Conservation (phyloP, 495 filamentous ascomycete species). For the Schizothecium vesticola region DNA sequence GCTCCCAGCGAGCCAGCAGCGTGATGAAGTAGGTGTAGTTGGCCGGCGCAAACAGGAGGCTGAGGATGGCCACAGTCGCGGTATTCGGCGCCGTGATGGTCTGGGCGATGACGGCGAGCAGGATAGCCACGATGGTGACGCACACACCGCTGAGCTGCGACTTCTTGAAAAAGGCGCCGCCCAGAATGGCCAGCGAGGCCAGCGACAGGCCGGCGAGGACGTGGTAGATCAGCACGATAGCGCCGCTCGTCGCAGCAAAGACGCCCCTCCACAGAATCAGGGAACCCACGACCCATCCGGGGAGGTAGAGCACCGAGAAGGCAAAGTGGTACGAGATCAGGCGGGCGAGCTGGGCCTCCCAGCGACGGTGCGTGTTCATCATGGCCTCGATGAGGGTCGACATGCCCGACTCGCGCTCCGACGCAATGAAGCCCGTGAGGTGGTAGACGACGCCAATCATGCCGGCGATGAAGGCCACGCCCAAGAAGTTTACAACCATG, state of each 20-base stretch:
- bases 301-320: conserved; percentile 62
- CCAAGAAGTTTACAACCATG: conserved; percentile 61
- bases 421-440: conserved; percentile 67
- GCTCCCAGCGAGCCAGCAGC: conserved; percentile 62
- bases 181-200: conserved; percentile 63
- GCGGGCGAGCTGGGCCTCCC: conserved; percentile 64
- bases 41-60: conserved; percentile 69
- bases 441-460: conserved; percentile 71
- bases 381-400: conserved; percentile 75
- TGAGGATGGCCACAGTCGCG: conserved; percentile 54
- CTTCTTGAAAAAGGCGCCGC: conserved; percentile 67
- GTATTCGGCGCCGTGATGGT: conserved; percentile 52
- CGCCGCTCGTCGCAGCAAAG: conserved; percentile 55
- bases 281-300: conserved; percentile 64
- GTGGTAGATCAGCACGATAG: conserved; percentile 57
- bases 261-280: conserved; percentile 56
- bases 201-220: conserved; percentile 61
- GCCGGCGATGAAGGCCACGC: conserved; percentile 61
- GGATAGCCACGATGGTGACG: conserved; percentile 56
- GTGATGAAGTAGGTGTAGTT: conserved; percentile 71
- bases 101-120: conserved; percentile 66
- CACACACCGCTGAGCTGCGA: conserved; percentile 72
- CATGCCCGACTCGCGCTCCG: conserved; percentile 74
- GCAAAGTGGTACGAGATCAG: conserved; percentile 62
- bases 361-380: conserved; percentile 61